These are phyloP conservation scores for Metarhizium album DNA, from an alignment of 2,329 filamentous ascomycete genomes.

Conservation along the genomic window DNA sequence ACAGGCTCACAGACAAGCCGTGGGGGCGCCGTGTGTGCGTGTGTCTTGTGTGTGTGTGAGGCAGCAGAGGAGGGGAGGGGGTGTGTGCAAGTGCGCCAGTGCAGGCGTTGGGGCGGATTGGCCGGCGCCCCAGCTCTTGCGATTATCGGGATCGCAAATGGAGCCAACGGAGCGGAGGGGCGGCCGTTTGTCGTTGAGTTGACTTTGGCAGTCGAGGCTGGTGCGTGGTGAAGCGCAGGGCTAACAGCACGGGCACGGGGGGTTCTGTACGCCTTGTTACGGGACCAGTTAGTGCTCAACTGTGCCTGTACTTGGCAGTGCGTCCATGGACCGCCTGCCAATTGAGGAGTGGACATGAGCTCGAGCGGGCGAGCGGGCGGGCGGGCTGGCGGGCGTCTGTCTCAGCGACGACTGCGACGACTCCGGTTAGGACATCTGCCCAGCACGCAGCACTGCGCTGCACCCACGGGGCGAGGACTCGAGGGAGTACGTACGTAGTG, in stretches of 20 bases:
- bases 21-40: slow-evolving; percentile 9
- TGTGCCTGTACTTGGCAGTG: not conserved
- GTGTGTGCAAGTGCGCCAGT: slow-evolving; percentile 18
- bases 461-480: no score
- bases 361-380: no score
- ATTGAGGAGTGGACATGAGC: no score
- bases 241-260: not conserved
- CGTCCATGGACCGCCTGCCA: not conserved
- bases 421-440: no score
- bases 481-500: no score
- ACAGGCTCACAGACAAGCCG: slow-evolving; percentile 11
- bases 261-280: not conserved
- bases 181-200: slow-evolving; percentile 2
- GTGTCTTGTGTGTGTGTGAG: slow-evolving; percentile 10
- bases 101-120: slow-evolving; percentile 18
- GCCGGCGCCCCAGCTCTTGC: slow-evolving; percentile 18
- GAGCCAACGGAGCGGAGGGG: not conserved
- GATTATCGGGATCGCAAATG: slow-evolving; percentile 18
- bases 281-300: not conserved
- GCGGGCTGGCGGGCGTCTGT: no score
- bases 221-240: not conserved
- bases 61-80: slow-evolving; percentile 2
- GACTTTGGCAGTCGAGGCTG: no score
- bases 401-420: no score
- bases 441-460: no score